Evolutionary conservation across 2,329 filamentous ascomycete species (phyloP), one percentile per base, ranked within the genome.

Genomic region (Fusarium penzigii): DNA sequence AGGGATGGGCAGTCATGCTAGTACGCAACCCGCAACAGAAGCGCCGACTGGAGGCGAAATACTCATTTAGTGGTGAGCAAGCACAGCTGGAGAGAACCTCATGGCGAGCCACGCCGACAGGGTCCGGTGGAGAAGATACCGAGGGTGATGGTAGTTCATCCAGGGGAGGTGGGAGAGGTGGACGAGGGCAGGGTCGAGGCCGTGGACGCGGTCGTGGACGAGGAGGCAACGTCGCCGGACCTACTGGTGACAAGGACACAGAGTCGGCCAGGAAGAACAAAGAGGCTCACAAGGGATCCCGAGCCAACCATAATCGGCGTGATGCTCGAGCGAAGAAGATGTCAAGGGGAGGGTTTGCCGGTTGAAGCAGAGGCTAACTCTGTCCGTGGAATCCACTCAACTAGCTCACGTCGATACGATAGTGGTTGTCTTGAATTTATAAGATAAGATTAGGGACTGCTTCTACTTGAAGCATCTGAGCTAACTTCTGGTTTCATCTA

Each of bases 1-100:
- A 97, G 71, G 94, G 94, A 6, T 99, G 93, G 92, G 90, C 83
- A 0, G 75, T 96, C 44, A 96, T 97, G 90, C 73, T 97, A 8
- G 75, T 78, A 12, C 82, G 92, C 32, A 88, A 93, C 62, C 81
- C 89, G 1, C 82, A 83, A 63, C 81, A 87, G 53, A 76, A 87
- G 68, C 82, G 83, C 51, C 79, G 82, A 50, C 73, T 97, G 41
- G 90, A 96, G 70, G 80, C 80, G 46, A 87, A 85, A 65, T 88
- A 87, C 63, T 76, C 81, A 16, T 90, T 89, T 58, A 76, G 78
- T 12, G 89, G 88, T 2, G 72, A 80, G 49, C 91, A 96, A 70
- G 75, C 73, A 2, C 79, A 85, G 49, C 61, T 96, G 17, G 76
- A 79, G 5, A 73, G 85, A 1, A 91, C 88, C 1, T 75, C 88